phyloP scores from a whole-genome alignment of 2,329 filamentous ascomycete species.

The Colletotrichum liriopes region DNA sequence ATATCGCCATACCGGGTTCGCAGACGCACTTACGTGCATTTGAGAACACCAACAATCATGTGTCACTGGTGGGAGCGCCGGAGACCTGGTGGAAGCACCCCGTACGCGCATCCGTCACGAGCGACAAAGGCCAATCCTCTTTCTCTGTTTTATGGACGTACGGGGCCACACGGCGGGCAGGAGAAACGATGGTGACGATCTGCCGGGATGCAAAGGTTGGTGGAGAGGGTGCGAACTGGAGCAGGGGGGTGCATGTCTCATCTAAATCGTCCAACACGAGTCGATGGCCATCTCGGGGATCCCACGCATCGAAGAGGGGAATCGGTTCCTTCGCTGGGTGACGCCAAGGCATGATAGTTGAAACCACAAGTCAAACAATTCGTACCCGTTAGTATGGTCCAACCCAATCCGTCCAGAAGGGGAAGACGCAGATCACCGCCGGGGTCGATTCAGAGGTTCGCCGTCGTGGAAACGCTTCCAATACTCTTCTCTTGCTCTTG shows the following conservation, averaged over 20 bases:
- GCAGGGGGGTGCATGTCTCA: slow-evolving; percentile 36
- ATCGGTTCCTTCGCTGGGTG: slow-evolving; percentile 10
- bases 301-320: slow-evolving; percentile 11
- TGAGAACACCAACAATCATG: slow-evolving; percentile 14
- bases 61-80: slow-evolving; percentile 1
- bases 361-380: slow-evolving; percentile 37
- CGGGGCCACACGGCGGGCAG: slow-evolving; percentile 6
- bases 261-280: slow-evolving; percentile 30
- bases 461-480: slow-evolving; percentile 13
- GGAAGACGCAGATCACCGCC: not conserved
- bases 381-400: slow-evolving; percentile 21
- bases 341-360: slow-evolving; percentile 24
- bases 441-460: not conserved
- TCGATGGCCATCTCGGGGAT: slow-evolving; percentile 20
- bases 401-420: slow-evolving; percentile 12
- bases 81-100: not conserved
- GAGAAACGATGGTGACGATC: slow-evolving; percentile 40
- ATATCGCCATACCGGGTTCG: slow-evolving; percentile 10
- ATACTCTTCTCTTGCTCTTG: not conserved
- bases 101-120: not conserved
- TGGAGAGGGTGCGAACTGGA: slow-evolving; percentile 11
- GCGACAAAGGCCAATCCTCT: slow-evolving; percentile 13
- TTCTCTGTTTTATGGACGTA: not conserved
- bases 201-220: slow-evolving; percentile 40
- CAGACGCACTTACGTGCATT: slow-evolving; percentile 30